Base-by-base conservation (phyloP, 805 yeast species). In the Cyberlindnera maritima region DNA sequence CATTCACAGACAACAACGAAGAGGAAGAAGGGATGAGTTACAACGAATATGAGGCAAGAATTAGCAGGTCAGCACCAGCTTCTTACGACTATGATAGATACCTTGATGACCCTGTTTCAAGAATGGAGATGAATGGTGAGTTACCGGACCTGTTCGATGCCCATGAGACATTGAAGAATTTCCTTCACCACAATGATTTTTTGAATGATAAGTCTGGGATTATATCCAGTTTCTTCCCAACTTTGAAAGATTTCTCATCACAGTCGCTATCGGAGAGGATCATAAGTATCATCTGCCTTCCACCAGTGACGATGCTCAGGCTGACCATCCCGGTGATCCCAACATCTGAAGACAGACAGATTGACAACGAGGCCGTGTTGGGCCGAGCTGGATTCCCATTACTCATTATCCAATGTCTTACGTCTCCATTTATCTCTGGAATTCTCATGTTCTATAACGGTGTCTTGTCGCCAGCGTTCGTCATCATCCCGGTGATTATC, bases 271-370 rank as follows among this genome's bases (percentile, higher is more conserved):
- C 56, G 4, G 65, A 66, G 40, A 60, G 57, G 36, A 9, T 59
- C 3, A 49, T 69, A 17, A 65, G 68, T 2, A 29, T 69, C 1
- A 17, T 64, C 2, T 66, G 69, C 12, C 52, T 64, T 4, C 74
- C 75, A 13, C 58, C 67, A 20, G 61, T 69, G 2, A 46, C 70
- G 2, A 10, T 66, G 1, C 50, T 70, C 5, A 60, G 66, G 38
- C 35, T 69, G 12, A 64, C 72, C 12, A 60, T 72, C 32, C 76
- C 76, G 18, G 58, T 57, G 13, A 56, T 61, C n/a, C 41, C 61
- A 8, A 62, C 61, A 11, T 12, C 31, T 12, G 63, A 56, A 38
- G 59, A 59, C 33, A 57, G 57, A 13, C 39, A 48, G 2, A 45
- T 54, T n/a, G 55, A 60, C 10, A 50, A 49, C 31, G 58, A 55